These are phyloP conservation scores for Musa schizocarpa DNA, from an alignment of 176 grass and related monocot genomes.

Conservation along the genomic window DNA sequence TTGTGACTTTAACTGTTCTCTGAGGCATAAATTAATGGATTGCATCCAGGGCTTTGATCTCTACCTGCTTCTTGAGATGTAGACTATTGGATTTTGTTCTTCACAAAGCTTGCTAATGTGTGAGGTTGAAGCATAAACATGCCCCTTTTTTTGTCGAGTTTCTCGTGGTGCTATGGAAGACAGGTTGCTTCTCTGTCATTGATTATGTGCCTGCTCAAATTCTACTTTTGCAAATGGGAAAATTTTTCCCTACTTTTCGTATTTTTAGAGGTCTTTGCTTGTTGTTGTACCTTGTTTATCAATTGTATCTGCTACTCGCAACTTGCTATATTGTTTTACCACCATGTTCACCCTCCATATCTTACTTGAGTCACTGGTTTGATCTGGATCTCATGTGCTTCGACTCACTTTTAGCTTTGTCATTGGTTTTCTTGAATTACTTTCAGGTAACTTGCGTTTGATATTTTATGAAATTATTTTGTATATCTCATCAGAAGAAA, in stretches of 20 bases:
- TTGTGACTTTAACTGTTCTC: background rate
- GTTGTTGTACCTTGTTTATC: background rate
- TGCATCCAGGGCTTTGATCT: background rate
- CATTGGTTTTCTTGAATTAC: background rate
- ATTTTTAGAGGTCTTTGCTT: background rate
- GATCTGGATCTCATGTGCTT: background rate
- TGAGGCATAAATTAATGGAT: background rate
- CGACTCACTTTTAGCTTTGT: background rate
- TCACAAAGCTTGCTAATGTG: background rate
- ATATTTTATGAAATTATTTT: too few species aligned
- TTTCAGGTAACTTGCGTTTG: background rate
- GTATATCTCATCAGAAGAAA: background rate
- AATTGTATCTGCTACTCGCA: background rate
- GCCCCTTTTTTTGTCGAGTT: background rate
- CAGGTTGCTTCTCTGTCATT: too few species aligned
- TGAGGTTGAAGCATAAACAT: background rate
- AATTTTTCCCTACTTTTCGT: too few species aligned
- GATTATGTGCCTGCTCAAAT: too few species aligned
- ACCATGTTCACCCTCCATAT: background rate
- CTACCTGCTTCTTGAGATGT: background rate
- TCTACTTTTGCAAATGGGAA: too few species aligned
- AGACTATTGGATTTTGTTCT: background rate
- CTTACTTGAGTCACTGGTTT: background rate
- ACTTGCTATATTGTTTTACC: constrained; percentile 8
- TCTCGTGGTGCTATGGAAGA: background rate